phyloP scores from a whole-genome alignment of 768 basidiomycete genomes.

The Nidula microcarpa region DNA sequence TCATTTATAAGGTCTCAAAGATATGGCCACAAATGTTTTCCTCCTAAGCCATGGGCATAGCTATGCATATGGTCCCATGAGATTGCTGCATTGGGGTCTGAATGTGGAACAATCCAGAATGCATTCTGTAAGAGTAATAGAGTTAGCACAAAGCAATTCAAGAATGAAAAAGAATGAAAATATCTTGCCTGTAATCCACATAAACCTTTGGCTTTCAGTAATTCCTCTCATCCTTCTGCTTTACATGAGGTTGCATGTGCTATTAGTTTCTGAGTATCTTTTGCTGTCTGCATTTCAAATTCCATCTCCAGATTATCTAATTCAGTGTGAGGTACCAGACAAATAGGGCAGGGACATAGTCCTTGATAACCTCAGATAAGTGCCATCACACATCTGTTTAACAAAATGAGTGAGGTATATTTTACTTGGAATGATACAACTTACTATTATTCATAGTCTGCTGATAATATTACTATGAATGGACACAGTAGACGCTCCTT shows the following conservation, averaged over 20 bases:
- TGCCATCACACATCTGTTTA: conserved; percentile 30
- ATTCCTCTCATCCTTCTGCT: conserved; percentile 8
- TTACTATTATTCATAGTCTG: conserved; percentile 46
- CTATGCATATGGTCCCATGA: conserved; percentile 38
- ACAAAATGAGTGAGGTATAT: conserved; percentile 1
- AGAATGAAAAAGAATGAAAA: conserved; percentile 17
- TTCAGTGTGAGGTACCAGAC: conserved; percentile 20
- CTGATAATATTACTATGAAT: conserved; percentile 30
- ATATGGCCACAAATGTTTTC: conserved; percentile 24
- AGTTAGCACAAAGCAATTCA: too few species aligned
- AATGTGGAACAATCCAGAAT: conserved; percentile 31
- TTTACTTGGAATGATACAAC: conserved; percentile 9
- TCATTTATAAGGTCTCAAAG: conserved; percentile 14
- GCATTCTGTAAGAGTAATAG: conserved; percentile 26
- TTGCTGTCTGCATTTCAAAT: conserved; percentile 8
- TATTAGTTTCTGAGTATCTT: conserved; percentile 13
- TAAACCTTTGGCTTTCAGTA: background rate
- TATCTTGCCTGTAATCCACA: conserved; percentile 16
- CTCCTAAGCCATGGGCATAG: conserved; percentile 25
- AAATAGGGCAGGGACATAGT: conserved; percentile 31
- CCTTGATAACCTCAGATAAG: conserved; percentile 21
- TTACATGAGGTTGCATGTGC: too few species aligned
- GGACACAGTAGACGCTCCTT: conserved; percentile 25
- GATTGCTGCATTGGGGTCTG: conserved; percentile 26
- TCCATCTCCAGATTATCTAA: conserved; percentile 13